Evolutionary conservation across 495 filamentous ascomycete species (phyloP).

Genomic region (Cercophora scortea): DNA sequence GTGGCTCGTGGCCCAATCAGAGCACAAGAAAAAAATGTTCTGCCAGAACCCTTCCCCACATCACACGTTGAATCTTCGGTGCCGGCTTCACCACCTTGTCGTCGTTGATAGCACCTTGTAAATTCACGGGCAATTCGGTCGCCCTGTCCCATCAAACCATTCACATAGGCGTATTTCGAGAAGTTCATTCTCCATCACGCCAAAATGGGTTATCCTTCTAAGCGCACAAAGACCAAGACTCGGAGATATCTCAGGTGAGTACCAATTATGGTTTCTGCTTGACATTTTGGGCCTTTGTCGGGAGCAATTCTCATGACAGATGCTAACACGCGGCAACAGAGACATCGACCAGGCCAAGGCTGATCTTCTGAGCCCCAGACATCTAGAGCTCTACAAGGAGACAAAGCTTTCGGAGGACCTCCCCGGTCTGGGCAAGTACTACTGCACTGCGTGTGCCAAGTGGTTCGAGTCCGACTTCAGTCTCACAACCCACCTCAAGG

Average conservation of each 20-base stretch:
- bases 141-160: too few relatives aligned
- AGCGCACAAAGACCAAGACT: constrained; percentile 54
- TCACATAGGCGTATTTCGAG: neutral
- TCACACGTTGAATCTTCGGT: neutral
- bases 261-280: neutral
- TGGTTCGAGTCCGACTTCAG: constrained; percentile 87
- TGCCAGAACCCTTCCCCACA: constrained; percentile 3
- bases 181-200: neutral
- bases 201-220: constrained; percentile 45
- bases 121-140: too few relatives aligned
- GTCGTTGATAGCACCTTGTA: too few relatives aligned
- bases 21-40: neutral
- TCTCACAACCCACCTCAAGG: constrained; percentile 65
- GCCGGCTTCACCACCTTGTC: too few relatives aligned
- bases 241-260: constrained; percentile 42
- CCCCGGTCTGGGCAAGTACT: constrained; percentile 72
- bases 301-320: neutral
- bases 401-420: constrained; percentile 78
- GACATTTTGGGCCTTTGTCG: neutral
- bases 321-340: constrained; percentile 31
- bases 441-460: constrained; percentile 92
- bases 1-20: too few relatives aligned
- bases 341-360: constrained; percentile 84
- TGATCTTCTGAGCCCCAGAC: constrained; percentile 67
- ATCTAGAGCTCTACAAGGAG: constrained; percentile 68